Conservation (phyloP, 306 rosid species). For the Hippophae rhamnoides region DNA sequence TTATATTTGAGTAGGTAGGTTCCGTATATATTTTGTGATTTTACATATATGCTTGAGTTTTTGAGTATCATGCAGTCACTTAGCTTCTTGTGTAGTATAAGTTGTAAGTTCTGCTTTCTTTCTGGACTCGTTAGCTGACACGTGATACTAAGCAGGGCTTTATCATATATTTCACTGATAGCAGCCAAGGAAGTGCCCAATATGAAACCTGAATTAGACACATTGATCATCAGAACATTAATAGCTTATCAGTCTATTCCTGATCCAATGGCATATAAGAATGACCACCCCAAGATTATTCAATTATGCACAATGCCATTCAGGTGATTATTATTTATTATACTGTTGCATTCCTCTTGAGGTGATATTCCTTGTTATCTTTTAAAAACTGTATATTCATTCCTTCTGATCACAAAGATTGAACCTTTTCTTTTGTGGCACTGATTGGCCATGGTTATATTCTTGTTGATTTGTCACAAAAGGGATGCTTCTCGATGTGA, state of each 20-base stretch:
- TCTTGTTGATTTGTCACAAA: slow-evolving; percentile 20
- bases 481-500: slow-evolving; percentile 79
- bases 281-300: slow-evolving; percentile 67
- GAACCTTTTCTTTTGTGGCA: slow-evolving; percentile 10
- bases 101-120: slow-evolving; percentile 4
- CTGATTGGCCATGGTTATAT: slow-evolving; percentile 25
- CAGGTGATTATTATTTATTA: slow-evolving; percentile 43
- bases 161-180: slow-evolving; percentile 52
- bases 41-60: neutral
- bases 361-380: neutral
- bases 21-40: neutral
- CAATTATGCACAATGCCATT: slow-evolving; percentile 82
- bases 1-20: slow-evolving; percentile 79
- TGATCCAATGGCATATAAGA: slow-evolving; percentile 67
- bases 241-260: slow-evolving; percentile 87
- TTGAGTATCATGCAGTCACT: neutral
- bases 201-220: slow-evolving; percentile 55
- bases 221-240: slow-evolving; percentile 54
- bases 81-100: slow-evolving; percentile 9
- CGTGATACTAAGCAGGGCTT: slow-evolving; percentile 60
- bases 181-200: slow-evolving; percentile 52
- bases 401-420: neutral
- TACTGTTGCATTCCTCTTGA: slow-evolving; percentile 12
- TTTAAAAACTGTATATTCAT: slow-evolving; percentile 3
- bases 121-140: slow-evolving; percentile 8